Evolutionary conservation across 2,329 filamentous ascomycete genomes (phyloP).

Genomic region (Hirsutella rhossiliensis): DNA sequence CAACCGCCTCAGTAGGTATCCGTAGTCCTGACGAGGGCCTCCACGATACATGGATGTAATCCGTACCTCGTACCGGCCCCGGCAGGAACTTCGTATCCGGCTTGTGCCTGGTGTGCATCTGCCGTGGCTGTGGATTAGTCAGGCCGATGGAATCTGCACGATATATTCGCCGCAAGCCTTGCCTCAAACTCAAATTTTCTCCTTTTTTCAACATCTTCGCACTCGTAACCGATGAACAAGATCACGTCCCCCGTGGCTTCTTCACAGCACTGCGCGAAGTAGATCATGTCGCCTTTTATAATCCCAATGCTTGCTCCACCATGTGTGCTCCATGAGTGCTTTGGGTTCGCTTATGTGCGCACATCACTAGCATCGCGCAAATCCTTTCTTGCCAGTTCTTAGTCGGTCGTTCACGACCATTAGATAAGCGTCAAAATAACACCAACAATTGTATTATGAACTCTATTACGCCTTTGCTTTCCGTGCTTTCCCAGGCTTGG

Average conservation of each 20-base stretch:
- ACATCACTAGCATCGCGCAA: constrained; percentile 25
- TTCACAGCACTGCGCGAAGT: constrained; percentile 38
- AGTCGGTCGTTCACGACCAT: not conserved
- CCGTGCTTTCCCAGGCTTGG: constrained; percentile 17
- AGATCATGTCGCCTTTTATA: constrained; percentile 47
- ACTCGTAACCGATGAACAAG: constrained; percentile 21
- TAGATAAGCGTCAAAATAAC: not conserved
- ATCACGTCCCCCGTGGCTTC: constrained; percentile 23
- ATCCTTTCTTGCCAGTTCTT: too few relatives aligned
- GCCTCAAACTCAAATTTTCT: not conserved
- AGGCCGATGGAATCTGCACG: not conserved
- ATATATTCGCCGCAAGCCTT: not conserved
- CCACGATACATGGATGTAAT: too few relatives aligned
- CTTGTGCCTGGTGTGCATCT: too few relatives aligned
- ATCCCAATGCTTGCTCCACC: constrained; percentile 38
- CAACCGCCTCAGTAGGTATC: too few relatives aligned
- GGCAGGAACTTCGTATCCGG: too few relatives aligned
- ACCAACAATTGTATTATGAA: not conserved
- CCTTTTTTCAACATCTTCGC: constrained; percentile 22
- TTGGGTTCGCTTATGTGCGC: constrained; percentile 52
- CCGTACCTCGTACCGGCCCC: too few relatives aligned
- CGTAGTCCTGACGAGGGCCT: too few relatives aligned
- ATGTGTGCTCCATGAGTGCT: constrained; percentile 28
- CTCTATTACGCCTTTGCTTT: not conserved
- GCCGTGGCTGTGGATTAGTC: not conserved